Conservation (phyloP, 208 protist genomes). For the Trypanosoma boissoni region DNA sequence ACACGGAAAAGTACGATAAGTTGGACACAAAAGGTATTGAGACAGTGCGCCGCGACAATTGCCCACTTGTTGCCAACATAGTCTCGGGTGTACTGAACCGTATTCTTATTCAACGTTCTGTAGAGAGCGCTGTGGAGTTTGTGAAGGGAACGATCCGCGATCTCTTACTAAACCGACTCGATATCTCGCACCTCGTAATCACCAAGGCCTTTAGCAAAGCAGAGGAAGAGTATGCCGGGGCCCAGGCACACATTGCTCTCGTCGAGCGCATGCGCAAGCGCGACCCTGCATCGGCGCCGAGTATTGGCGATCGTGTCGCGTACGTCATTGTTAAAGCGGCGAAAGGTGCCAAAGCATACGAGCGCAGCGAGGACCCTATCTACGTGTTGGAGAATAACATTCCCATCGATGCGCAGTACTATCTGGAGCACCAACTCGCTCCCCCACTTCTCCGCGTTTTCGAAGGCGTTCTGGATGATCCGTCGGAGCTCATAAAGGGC, state of each 20-base stretch:
- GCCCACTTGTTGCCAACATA: constrained; percentile 87
- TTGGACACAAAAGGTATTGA: constrained; percentile 99
- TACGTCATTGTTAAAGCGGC: constrained; percentile 84
- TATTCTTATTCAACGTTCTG: constrained; percentile 81
- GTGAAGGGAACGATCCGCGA: constrained; percentile 88
- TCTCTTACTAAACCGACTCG: constrained; percentile 78
- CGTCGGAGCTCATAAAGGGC: constrained; percentile 87
- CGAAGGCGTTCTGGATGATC: constrained; percentile 97
- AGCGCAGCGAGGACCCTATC: constrained; percentile 99
- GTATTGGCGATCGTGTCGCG: constrained; percentile 80
- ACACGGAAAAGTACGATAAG: constrained; percentile 96
- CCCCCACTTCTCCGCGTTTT: constrained; percentile 85
- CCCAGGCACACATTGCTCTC: constrained; percentile 79
- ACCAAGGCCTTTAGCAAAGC: constrained; percentile 92
- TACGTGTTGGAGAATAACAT: constrained; percentile 94
- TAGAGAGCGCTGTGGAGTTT: constrained; percentile 89
- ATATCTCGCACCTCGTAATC: constrained; percentile 86
- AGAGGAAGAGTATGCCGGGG: constrained; percentile 93
- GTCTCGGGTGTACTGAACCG: constrained; percentile 84
- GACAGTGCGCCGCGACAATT: constrained; percentile 99
- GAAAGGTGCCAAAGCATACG: constrained; percentile 94
- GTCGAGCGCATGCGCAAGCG: constrained; percentile 85
- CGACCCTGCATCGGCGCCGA: constrained; percentile 79
- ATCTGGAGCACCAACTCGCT: constrained; percentile 86
- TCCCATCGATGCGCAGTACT: constrained; percentile 86